These are phyloP conservation scores for Zalaria sp. DNA, from an alignment of 2,329 filamentous ascomycete species.

Conservation along the genomic window DNA sequence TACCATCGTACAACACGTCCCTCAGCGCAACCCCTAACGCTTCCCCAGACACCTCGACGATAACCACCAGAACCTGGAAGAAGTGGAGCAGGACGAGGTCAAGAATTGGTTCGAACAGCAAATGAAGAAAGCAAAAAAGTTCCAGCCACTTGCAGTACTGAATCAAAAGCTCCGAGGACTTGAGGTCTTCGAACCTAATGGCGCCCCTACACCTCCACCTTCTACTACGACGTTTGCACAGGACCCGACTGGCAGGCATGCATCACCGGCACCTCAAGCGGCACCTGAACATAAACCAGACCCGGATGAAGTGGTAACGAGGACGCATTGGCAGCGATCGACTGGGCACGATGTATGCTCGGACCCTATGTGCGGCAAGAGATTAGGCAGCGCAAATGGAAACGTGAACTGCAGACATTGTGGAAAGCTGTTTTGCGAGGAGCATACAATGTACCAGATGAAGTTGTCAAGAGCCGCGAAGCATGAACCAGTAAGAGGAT, in stretches of 20 bases:
- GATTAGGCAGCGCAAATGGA: slow-evolving; percentile 64
- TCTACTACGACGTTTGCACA: slow-evolving; percentile 19
- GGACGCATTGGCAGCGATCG: slow-evolving; percentile 75
- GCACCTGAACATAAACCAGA: slow-evolving; percentile 36
- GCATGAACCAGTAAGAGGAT: slow-evolving; percentile 77
- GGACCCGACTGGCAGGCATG: slow-evolving; percentile 12
- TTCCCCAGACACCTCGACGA: slow-evolving; percentile 64
- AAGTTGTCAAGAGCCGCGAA: slow-evolving; percentile 79
- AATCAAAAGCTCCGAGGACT: slow-evolving; percentile 89
- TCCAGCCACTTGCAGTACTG: slow-evolving; percentile 78
- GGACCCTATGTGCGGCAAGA: slow-evolving; percentile 72
- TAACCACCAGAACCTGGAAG: slow-evolving; percentile 75
- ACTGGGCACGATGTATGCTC: slow-evolving; percentile 67
- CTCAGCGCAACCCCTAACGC: not conserved
- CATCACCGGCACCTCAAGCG: slow-evolving; percentile 21
- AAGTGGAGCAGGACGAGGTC: slow-evolving; percentile 80
- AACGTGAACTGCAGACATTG: slow-evolving; percentile 90
- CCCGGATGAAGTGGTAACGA: slow-evolving; percentile 79
- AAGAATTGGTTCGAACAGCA: slow-evolving; percentile 96
- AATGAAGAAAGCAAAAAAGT: slow-evolving; percentile 82
- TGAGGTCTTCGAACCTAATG: slow-evolving; percentile 89
- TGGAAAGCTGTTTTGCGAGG: slow-evolving; percentile 86
- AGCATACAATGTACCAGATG: slow-evolving; percentile 99
- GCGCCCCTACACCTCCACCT: slow-evolving; percentile 37
- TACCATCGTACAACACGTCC: not conserved